Percentiles rank a stretch among this genome's conserved stretches.
These are phyloP conservation scores for Solanum rostratum DNA, from an alignment of 257 asterid genomes.

Conservation along the genomic window DNA sequence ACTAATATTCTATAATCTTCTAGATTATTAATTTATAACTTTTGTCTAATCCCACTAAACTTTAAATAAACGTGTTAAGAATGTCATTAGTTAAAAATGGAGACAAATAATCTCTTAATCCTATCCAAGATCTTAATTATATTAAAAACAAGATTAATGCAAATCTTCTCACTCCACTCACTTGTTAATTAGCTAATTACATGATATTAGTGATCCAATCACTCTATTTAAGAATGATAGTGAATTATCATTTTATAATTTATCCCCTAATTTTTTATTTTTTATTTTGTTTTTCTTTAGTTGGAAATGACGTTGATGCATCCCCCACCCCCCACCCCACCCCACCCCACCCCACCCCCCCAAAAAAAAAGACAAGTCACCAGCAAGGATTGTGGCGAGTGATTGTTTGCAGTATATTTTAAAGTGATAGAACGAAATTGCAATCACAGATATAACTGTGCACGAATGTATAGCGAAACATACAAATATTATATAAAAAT, in stretches of 20 bases:
- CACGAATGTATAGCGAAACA: too few species aligned
- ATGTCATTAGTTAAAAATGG: conserved; percentile 10
- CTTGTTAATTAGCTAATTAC: not conserved
- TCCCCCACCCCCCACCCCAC: too few species aligned
- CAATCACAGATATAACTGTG: too few species aligned
- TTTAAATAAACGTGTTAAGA: not conserved
- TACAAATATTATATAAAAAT: too few species aligned
- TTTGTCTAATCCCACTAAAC: not conserved
- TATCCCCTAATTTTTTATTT: not conserved
- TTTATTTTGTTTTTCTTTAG: not conserved
- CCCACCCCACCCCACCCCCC: too few species aligned
- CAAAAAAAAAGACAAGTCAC: not conserved
- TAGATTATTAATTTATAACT: not conserved
- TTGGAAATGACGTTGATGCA: not conserved
- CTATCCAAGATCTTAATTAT: not conserved
- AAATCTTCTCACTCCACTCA: not conserved
- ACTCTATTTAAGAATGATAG: not conserved
- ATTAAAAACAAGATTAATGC: not conserved
- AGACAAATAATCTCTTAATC: conserved; percentile 2
- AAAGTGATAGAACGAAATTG: too few species aligned
- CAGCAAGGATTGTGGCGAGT: too few species aligned
- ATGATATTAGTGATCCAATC: not conserved
- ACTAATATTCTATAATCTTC: not conserved
- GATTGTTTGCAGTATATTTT: too few species aligned
- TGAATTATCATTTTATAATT: not conserved